Conservation (phyloP, 1,284 basidiomycete species). For the Malassezia globosa region DNA sequence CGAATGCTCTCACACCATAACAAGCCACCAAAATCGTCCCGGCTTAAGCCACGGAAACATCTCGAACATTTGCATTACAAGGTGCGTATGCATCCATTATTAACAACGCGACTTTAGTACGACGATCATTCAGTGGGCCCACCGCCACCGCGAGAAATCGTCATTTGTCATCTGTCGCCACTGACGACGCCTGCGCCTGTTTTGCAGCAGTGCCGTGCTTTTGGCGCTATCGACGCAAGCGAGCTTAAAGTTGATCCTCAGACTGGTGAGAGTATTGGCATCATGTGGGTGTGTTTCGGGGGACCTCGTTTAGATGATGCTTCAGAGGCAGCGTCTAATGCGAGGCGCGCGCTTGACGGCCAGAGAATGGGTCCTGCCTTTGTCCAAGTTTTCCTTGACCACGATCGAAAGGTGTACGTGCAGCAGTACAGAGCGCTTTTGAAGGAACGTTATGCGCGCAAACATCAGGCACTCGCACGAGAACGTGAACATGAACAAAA, state of each 20-base stretch:
- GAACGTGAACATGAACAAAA: background rate
- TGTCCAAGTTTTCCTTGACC: constrained; percentile 41
- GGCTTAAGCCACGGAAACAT: background rate
- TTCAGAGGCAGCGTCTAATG: constrained; percentile 21
- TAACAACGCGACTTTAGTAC: too few relatives aligned
- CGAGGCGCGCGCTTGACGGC: constrained; percentile 19
- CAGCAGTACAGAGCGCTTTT: constrained; percentile 51
- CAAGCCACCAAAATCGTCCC: constrained; percentile 1
- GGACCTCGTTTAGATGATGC: constrained; percentile 18
- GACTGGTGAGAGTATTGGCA: constrained; percentile 70
- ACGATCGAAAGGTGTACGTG: constrained; percentile 47
- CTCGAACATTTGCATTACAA: constrained; percentile 45
- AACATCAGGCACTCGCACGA: background rate
- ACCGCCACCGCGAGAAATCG: constrained; percentile 55
- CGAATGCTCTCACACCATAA: background rate
- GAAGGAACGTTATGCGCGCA: constrained; percentile 49
- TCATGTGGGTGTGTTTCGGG: constrained; percentile 63
- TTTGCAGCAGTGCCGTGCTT: constrained; percentile 58
- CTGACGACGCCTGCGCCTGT: constrained; percentile 61
- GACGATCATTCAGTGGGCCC: constrained; percentile 65
- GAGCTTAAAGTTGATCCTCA: constrained; percentile 69
- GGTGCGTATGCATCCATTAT: too few relatives aligned
- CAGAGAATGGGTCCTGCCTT: constrained; percentile 11
- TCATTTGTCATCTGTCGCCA: constrained; percentile 63
- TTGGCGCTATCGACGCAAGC: constrained; percentile 61